A percentile compares a stretch with the other conserved stretches of the same genome.
These are phyloP conservation scores for Kregervanrija delftensis DNA, from an alignment of 805 yeast genomes.

Conservation along the genomic window DNA sequence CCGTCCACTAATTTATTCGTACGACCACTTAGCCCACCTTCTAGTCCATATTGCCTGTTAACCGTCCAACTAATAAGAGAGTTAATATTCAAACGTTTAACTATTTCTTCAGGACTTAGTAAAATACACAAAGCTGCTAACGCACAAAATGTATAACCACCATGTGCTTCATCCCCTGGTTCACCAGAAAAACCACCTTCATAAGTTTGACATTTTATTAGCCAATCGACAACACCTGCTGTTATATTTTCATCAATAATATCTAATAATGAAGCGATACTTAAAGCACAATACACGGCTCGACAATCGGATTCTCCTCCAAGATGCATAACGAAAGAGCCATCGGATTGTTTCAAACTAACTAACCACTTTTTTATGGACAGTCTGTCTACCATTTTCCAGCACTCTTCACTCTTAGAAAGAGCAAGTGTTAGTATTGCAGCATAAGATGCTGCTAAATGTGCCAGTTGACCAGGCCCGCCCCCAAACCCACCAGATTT, in stretches of 20 bases:
- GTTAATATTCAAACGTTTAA: slow-evolving; percentile 35
- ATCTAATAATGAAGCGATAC: slow-evolving; percentile 58
- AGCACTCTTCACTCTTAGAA: slow-evolving; percentile 33
- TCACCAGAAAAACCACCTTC: slow-evolving; percentile 95
- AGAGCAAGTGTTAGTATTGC: slow-evolving; percentile 56
- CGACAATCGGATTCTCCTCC: slow-evolving; percentile 85
- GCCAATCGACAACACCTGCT: slow-evolving; percentile 50
- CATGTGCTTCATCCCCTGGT: slow-evolving; percentile 89
- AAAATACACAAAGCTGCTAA: slow-evolving; percentile 53
- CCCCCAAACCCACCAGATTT: slow-evolving; percentile 75
- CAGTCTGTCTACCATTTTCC: slow-evolving; percentile 38
- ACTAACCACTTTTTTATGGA: slow-evolving; percentile 59
- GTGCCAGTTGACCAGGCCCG: slow-evolving; percentile 75
- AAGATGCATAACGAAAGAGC: slow-evolving; percentile 68
- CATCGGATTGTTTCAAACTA: slow-evolving; percentile 56
- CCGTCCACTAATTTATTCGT: slow-evolving; percentile 93
- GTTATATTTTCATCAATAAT: slow-evolving; percentile 56
- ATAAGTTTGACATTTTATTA: slow-evolving; percentile 70
- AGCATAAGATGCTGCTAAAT: slow-evolving; percentile 81
- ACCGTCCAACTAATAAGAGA: slow-evolving; percentile 59
- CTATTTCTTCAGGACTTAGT: slow-evolving; percentile 30
- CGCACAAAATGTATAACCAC: slow-evolving; percentile 94
- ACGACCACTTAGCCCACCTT: slow-evolving; percentile 87
- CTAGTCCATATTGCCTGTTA: slow-evolving; percentile 61
- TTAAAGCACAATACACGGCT: slow-evolving; percentile 82